These are phyloP conservation scores for Arxiozyma bovina DNA, from an alignment of 1,139 yeast species.

Conservation along the genomic window DNA sequence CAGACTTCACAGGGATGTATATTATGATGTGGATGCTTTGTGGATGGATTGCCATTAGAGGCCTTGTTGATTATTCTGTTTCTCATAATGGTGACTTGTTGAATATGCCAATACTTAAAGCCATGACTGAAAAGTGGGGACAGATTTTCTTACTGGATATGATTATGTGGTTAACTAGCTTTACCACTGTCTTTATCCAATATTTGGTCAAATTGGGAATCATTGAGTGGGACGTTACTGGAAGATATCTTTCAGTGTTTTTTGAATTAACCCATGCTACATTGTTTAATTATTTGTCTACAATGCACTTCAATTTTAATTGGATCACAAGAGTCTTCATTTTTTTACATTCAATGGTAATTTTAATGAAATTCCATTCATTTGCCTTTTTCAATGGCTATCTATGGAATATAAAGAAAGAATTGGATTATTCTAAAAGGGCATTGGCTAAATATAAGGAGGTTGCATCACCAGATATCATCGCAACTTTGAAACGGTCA, in stretches of 20 bases:
- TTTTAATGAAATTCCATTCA: constrained; percentile 88
- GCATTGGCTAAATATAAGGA: constrained; percentile 23
- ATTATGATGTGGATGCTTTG: constrained; percentile 11
- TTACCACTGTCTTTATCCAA: constrained; percentile 50
- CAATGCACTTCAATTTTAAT: constrained; percentile 43
- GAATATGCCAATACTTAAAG: constrained; percentile 32
- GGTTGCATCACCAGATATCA: constrained; percentile 19
- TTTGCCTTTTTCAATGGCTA: constrained; percentile 84
- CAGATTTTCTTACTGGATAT: constrained; percentile 60
- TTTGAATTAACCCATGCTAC: constrained; percentile 45
- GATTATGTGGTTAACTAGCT: constrained; percentile 55
- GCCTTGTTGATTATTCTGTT: constrained; percentile 9
- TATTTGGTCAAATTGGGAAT: constrained; percentile 35
- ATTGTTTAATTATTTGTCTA: constrained; percentile 42
- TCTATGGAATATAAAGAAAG: constrained; percentile 57
- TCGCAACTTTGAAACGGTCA: constrained; percentile 37
- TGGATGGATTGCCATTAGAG: constrained; percentile 9
- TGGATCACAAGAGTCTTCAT: constrained; percentile 86
- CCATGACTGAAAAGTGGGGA: constrained; percentile 44
- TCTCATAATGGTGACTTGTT: constrained; percentile 4
- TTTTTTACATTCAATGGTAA: constrained; percentile 68
- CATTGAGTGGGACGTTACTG: constrained; percentile 50
- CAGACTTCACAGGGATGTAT: constrained; percentile 12
- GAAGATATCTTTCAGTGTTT: constrained; percentile 49
- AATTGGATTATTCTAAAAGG: constrained; percentile 41